Percentiles rank a stretch among this genome's conserved stretches.
These are phyloP conservation scores for Xylariaceae sp. DNA, from an alignment of 2,329 filamentous ascomycete genomes.

Conservation along the genomic window DNA sequence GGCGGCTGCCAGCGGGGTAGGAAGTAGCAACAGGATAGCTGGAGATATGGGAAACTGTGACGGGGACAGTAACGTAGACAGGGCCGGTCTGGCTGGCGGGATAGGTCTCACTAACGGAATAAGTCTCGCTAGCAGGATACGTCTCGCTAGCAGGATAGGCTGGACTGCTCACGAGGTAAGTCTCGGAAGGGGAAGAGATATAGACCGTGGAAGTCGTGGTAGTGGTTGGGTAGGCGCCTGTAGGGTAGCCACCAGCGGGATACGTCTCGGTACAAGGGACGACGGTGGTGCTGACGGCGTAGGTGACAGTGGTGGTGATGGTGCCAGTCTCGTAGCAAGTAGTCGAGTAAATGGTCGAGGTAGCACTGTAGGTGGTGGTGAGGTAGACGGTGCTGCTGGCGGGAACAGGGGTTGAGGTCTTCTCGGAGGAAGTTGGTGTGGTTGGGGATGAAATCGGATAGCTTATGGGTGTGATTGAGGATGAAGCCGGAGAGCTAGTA, in stretches of 20 bases:
- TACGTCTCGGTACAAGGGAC: conserved; percentile 14
- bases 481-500: too few relatives aligned
- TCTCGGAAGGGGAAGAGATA: conserved; percentile 11
- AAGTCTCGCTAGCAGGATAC: too few relatives aligned
- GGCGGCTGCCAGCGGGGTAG: conserved; percentile 14
- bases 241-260: conserved; percentile 1
- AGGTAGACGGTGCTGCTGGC: conserved; percentile 1
- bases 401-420: not conserved
- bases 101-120: not conserved
- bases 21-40: conserved; percentile 10
- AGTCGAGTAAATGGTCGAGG: conserved; percentile 32
- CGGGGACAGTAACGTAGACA: conserved; percentile 18
- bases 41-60: conserved; percentile 16
- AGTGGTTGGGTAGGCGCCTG: conserved; percentile 6
- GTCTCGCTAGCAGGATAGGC: conserved; percentile 8
- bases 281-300: conserved; percentile 25
- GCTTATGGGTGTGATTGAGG: too few relatives aligned
- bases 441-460: too few relatives aligned
- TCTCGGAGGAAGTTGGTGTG: not conserved
- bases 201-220: conserved; percentile 17
- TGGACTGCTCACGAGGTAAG: conserved; percentile 7
- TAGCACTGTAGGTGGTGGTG: conserved; percentile 21
- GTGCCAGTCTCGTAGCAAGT: conserved; percentile 22
- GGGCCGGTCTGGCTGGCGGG: conserved; percentile 10
- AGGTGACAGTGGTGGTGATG: conserved; percentile 22